Evolutionary conservation across 2,329 filamentous ascomycete genomes (phyloP), one percentile per base, ranked within the genome.

Genomic region (Ascochyta rabiei): DNA sequence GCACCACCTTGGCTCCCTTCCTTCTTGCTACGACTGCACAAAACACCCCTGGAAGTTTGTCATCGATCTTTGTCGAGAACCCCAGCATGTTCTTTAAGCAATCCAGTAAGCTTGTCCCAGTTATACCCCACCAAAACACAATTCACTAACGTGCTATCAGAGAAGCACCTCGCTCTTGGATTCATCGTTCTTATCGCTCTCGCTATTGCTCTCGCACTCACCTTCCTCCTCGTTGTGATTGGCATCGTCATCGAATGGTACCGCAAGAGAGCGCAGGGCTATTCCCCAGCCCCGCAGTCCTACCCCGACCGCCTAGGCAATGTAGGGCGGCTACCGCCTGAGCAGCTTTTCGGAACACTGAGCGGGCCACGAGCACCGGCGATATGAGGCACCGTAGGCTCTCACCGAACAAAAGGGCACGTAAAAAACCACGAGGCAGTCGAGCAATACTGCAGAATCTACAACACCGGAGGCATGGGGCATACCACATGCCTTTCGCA

Each of bases 171-270:
- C 65, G 86, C 89, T 10, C 78, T 90, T 39, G 91, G 89, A 41
- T 89, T 91, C 59, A 83, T 96, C 50, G 89, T 96, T 34, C 84
- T 96, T 12, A 93, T 96, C 61, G 87, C 86, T 18, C 84, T 96
- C 31, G 91, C 86, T 51, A 90, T 95, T 56, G 84, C 91, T 1
- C 84, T 96, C 1, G 89, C 81, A 24, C 78, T 93, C 56, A 90
- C 91, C 67, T 88, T 93, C 74, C 77, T 93, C 40, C 82, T 96
- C 47, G 89, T 96, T 48, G 82, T 90, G 44, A 84, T 84, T 18
- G 91, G 91, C 60, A 85, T 96, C 58, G 69, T 90, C 39, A 81
- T 92, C 53, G 90, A 95, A 77, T 86, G 90, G 57, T 81, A 89
- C 57, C 85, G 90, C 65, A 89, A 91, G 77, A 88, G 84, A 78